phyloP scores from a whole-genome alignment of 306 rosid species.

The Sicyos baderoa region DNA sequence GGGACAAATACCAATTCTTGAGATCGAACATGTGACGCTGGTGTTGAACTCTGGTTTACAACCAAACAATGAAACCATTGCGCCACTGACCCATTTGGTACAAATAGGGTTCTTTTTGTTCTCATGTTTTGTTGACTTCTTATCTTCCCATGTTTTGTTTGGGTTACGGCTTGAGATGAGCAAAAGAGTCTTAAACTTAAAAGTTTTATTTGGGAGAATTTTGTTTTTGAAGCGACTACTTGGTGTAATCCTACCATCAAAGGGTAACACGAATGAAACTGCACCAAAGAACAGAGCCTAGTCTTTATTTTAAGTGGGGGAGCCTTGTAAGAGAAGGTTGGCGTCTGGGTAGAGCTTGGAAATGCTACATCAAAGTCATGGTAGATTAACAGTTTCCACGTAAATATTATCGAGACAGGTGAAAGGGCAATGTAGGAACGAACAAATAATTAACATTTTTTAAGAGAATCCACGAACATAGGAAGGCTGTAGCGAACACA shows the following conservation, averaged over 20 bases:
- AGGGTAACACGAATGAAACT: background rate
- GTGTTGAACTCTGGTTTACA: too few species aligned
- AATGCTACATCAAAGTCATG: background rate
- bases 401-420: background rate
- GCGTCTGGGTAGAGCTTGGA: background rate
- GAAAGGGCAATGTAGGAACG: slow-evolving; percentile 5
- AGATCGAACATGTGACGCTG: too few species aligned
- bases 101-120: background rate
- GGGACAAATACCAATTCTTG: too few species aligned
- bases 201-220: background rate
- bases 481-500: background rate
- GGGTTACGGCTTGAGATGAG: background rate
- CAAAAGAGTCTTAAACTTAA: background rate
- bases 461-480: background rate
- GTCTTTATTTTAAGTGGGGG: background rate
- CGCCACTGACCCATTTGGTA: too few species aligned
- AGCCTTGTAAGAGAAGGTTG: background rate
- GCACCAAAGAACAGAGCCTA: background rate
- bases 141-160: background rate
- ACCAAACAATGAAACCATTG: too few species aligned
- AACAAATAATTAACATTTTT: background rate
- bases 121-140: background rate
- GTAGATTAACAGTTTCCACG: too few species aligned
- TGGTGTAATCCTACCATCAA: background rate
- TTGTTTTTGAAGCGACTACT: background rate